Evolutionary conservation across 2,329 filamentous ascomycete species (phyloP), one percentile per base, ranked within the genome.

Genomic region (Ascochyta lentis): DNA sequence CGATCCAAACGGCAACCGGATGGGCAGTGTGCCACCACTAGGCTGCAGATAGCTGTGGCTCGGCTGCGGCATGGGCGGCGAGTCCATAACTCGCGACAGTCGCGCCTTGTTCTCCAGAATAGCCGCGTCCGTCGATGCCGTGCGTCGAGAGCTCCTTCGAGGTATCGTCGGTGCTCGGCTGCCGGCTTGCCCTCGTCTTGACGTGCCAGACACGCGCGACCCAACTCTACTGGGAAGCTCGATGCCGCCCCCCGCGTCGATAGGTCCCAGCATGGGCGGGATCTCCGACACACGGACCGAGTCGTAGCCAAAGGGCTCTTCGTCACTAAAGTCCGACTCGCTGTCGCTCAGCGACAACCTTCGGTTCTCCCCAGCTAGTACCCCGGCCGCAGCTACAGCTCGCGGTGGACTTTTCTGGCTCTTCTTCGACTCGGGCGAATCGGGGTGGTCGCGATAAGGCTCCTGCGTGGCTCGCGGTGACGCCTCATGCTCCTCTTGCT

Each of bases 81-180:
- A 46, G 26, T 67, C 67, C 43, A 68, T 63, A 4, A 74, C 68
- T 6, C 67, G 67, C 4, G 74, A 71, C 9, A 76, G 41, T 24
- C 71, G 65, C 3, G 54, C 46, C 8, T 51, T 59, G 41, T 63
- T 64, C 9, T 68, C 63, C 1, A 71, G 44, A 6, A 68, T 52
- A 4, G 69, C 66, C 6, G 58, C 57, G 6, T 76, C 74, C 0
- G 64, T 70, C 15, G 72, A 72, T 19, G 48, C 53, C 5, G 70
- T 68, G 1, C 74, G 61, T 38, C 69, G 87, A 0, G 90, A 92
- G 70, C 88, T 92, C 76, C 89, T 91, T 27, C 89, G 83, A 2
- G 90, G 89, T 29, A 92, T 76, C 45, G 60, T 79, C 63, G 76
- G 70, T 46, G 73, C 65, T 54, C 77, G 78, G 29, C 56, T 66